Evolutionary conservation across 257 asterid species (phyloP).

Genomic region (Nicotiana tabacum): DNA sequence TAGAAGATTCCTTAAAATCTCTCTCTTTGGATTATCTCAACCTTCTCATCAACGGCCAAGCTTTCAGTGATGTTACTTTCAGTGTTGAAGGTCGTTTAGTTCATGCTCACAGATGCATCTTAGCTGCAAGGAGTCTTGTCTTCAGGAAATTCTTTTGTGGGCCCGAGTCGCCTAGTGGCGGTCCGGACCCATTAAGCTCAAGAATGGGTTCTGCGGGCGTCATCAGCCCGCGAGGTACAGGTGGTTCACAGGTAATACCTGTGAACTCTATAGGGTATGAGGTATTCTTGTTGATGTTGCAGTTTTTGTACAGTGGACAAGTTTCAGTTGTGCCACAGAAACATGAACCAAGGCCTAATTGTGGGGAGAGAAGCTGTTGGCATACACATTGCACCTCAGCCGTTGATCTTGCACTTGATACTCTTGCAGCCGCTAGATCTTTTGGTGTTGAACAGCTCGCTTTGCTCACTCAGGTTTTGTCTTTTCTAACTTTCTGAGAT

Average conservation of each 20-base stretch:
- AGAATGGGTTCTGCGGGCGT: slow-evolving; percentile 34
- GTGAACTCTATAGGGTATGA: slow-evolving; percentile 83
- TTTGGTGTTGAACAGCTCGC: slow-evolving; percentile 95
- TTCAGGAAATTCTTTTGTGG: slow-evolving; percentile 88
- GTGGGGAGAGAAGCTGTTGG: slow-evolving; percentile 86
- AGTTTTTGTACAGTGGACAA: slow-evolving; percentile 91
- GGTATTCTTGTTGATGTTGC: slow-evolving; percentile 76
- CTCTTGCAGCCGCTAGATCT: slow-evolving; percentile 90
- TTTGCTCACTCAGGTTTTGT: slow-evolving; percentile 73
- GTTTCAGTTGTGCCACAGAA: slow-evolving; percentile 94
- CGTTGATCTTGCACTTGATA: slow-evolving; percentile 97
- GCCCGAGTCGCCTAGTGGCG: slow-evolving; percentile 50
- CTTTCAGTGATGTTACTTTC: slow-evolving; percentile 94
- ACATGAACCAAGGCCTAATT: slow-evolving; percentile 86
- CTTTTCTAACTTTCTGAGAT: background rate
- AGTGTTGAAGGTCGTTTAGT: slow-evolving; percentile 92
- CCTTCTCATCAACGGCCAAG: slow-evolving; percentile 93
- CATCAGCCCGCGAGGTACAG: slow-evolving; percentile 33
- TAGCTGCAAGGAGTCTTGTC: slow-evolving; percentile 86
- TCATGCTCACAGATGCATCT: slow-evolving; percentile 88
- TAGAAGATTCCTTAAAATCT: slow-evolving; percentile 79
- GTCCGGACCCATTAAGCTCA: slow-evolving; percentile 21
- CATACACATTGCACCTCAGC: slow-evolving; percentile 97
- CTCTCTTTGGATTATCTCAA: slow-evolving; percentile 84
- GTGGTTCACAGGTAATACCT: slow-evolving; percentile 34